Evolutionary conservation across 495 filamentous ascomycete species (phyloP).

Genomic region (Trichoderma reesei): DNA sequence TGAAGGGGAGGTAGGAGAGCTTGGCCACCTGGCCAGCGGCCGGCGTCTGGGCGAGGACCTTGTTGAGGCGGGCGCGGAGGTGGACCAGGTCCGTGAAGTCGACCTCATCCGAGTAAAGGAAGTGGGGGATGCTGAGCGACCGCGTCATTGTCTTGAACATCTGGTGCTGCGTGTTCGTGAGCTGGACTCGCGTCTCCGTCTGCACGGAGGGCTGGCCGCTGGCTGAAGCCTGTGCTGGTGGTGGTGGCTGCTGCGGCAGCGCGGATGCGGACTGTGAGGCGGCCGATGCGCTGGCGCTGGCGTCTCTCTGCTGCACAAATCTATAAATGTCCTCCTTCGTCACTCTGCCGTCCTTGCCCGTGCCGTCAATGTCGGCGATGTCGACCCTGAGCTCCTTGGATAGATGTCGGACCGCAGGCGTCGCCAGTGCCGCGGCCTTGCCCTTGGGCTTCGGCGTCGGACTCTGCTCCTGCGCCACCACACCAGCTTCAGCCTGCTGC

Average conservation of each 20-base stretch:
- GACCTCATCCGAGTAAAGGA: slow-evolving; percentile 82
- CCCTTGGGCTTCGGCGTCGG: slow-evolving; percentile 20
- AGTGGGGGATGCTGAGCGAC: slow-evolving; percentile 83
- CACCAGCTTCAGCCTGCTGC: background rate
- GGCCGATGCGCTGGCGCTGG: slow-evolving; percentile 11
- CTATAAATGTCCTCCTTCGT: slow-evolving; percentile 88
- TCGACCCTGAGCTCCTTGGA: slow-evolving; percentile 66
- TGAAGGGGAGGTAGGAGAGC: slow-evolving; percentile 84
- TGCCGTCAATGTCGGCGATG: slow-evolving; percentile 68
- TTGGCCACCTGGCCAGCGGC: slow-evolving; percentile 39
- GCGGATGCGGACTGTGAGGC: slow-evolving; percentile 10
- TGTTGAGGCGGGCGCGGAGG: slow-evolving; percentile 62
- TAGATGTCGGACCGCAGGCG: slow-evolving; percentile 84
- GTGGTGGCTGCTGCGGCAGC: background rate
- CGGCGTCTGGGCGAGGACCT: slow-evolving; percentile 30
- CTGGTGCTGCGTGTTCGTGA: slow-evolving; percentile 72
- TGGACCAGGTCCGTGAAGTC: slow-evolving; percentile 62
- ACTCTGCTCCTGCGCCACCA: slow-evolving; percentile 10
- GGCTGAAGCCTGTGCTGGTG: slow-evolving; percentile 1
- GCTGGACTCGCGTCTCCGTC: slow-evolving; percentile 51
- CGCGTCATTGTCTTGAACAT: slow-evolving; percentile 99
- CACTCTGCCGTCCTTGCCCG: slow-evolving; percentile 86
- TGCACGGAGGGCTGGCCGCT: slow-evolving; percentile 28
- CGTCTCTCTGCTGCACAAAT: slow-evolving; percentile 42
- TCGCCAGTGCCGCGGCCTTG: slow-evolving; percentile 65